These are phyloP conservation scores for Endotrypanum monterogeii DNA, from an alignment of 208 protist genomes.

Conservation along the genomic window DNA sequence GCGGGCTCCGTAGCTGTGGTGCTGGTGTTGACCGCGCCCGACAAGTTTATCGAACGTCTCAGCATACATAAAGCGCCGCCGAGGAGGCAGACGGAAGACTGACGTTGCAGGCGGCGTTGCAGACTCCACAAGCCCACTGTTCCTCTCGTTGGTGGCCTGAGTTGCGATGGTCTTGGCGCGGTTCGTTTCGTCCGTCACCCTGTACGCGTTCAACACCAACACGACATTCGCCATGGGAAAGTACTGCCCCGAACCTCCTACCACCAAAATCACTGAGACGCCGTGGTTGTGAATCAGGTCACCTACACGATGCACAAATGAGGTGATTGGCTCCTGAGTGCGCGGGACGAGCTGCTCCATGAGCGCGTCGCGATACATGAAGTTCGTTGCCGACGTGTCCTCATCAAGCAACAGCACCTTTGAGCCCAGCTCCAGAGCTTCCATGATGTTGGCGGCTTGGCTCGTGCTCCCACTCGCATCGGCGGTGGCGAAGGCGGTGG, in stretches of 20 bases:
- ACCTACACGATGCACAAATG: constrained; percentile 79
- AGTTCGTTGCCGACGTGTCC: constrained; percentile 97
- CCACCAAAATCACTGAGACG: constrained; percentile 88
- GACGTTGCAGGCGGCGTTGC: constrained; percentile 8
- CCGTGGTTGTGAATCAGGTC: constrained; percentile 64
- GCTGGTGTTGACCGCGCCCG: constrained; percentile 8
- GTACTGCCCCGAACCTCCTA: constrained; percentile 94
- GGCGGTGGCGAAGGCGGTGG: constrained; percentile 58
- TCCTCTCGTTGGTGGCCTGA: background rate
- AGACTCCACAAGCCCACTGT: background rate
- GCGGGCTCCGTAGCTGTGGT: background rate
- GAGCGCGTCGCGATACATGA: constrained; percentile 93
- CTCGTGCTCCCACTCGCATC: constrained; percentile 93
- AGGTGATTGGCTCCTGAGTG: constrained; percentile 93
- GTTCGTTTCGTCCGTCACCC: constrained; percentile 68
- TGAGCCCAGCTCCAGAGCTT: constrained; percentile 93
- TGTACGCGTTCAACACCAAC: constrained; percentile 88
- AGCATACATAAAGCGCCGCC: constrained; percentile 17
- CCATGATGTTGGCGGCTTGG: constrained; percentile 93
- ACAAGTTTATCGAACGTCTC: constrained; percentile 19
- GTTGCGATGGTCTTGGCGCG: constrained; percentile 63
- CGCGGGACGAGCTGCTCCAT: constrained; percentile 91
- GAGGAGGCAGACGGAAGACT: constrained; percentile 22
- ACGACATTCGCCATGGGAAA: constrained; percentile 90
- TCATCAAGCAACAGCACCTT: constrained; percentile 93